Percentiles rank a stretch among this genome's conserved stretches.
These are phyloP conservation scores for Aspergillus indologenus DNA, from an alignment of 495 filamentous ascomycete species.

Conservation along the genomic window DNA sequence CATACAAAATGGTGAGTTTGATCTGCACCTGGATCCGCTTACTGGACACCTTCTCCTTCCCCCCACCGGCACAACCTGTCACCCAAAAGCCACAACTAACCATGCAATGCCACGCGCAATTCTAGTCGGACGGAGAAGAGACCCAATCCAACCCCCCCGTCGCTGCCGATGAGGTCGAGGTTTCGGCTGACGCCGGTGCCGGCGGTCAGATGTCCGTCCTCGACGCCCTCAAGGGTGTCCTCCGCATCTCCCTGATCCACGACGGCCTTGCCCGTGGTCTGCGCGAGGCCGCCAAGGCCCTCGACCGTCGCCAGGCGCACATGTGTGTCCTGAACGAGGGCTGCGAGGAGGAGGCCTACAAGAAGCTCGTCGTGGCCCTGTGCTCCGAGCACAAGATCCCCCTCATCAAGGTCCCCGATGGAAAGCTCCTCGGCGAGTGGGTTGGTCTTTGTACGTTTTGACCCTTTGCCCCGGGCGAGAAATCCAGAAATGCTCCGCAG, in stretches of 20 bases:
- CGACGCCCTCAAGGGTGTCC: conserved; percentile 93
- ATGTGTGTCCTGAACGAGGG: conserved; percentile 99
- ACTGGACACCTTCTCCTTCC: neutral
- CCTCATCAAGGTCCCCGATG: conserved; percentile 98
- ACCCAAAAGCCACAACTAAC: too few relatives aligned
- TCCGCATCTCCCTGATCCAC: conserved; percentile 98
- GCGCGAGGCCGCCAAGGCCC: conserved; percentile 94
- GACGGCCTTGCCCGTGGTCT: conserved; percentile 98
- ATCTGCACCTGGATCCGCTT: too few relatives aligned
- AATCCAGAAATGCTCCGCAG: too few relatives aligned
- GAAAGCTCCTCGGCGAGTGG: conserved; percentile 99
- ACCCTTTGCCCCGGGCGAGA: conserved; percentile 7
- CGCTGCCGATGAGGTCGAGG: conserved; percentile 85
- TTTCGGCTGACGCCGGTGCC: conserved; percentile 74
- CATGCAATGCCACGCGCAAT: too few relatives aligned
- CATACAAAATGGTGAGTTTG: conserved; percentile 45
- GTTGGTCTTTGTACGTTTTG: conserved; percentile 96
- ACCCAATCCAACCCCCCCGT: conserved; percentile 65
- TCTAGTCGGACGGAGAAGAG: conserved; percentile 91
- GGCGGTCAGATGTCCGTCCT: conserved; percentile 97
- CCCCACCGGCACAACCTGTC: too few relatives aligned
- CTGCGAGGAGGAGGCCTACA: conserved; percentile 99
- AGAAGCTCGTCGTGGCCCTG: conserved; percentile 97
- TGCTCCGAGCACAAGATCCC: conserved; percentile 99
- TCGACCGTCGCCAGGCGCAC: conserved; percentile 96